A percentile compares a stretch with the other conserved stretches of the same genome.
Evolutionary conservation across 345 rosid genomes (phyloP).

Genomic region (Syzygium oleosum): DNA sequence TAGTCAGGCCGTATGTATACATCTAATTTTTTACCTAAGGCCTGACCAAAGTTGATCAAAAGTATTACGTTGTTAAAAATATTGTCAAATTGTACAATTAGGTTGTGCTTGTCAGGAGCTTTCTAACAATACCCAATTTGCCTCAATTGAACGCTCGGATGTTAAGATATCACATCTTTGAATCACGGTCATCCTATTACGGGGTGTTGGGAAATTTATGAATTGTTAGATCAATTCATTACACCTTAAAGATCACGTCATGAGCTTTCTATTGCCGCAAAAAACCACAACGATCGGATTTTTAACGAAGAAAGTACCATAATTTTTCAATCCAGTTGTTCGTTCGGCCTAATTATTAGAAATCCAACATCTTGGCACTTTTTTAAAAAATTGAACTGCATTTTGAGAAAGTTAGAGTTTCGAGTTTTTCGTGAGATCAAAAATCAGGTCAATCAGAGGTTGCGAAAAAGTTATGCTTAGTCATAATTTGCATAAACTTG

Average conservation of each 20-base stretch:
- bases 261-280: not conserved
- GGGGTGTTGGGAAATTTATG: not conserved
- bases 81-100: not conserved
- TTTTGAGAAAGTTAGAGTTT: not conserved
- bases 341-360: not conserved
- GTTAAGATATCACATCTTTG: not conserved
- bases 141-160: not conserved
- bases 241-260: not conserved
- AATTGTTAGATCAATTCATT: not conserved
- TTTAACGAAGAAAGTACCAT: not conserved
- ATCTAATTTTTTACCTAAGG: not conserved
- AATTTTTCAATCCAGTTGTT: not conserved
- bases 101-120: not conserved
- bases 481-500: too few relatives aligned
- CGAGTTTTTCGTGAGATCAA: not conserved
- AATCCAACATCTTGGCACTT: not conserved
- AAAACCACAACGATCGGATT: rapidly evolving
- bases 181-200: not conserved
- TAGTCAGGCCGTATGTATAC: not conserved
- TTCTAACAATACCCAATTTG: not conserved
- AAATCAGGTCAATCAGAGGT: not conserved
- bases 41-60: not conserved
- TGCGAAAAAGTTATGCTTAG: not conserved
- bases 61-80: not conserved
- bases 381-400: not conserved